Evolutionary conservation across 257 asterid genomes (phyloP), one percentile per base, ranked within the genome.

Genomic region (Capsicum rhomboideum): DNA sequence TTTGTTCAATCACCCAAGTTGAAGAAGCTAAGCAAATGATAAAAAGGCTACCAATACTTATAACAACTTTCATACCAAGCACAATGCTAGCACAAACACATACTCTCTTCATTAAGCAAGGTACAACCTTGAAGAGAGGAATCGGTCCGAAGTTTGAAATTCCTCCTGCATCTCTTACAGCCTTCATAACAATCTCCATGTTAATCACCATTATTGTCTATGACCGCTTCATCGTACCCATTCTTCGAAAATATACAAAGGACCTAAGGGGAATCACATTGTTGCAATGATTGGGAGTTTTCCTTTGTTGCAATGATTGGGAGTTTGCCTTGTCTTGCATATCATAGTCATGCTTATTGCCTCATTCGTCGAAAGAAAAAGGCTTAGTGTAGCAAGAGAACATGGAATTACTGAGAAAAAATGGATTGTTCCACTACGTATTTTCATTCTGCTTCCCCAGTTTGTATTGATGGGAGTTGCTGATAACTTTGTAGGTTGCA

Each of bases 11-110:
- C 29, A 93, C 97, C 10, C 95, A 93, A 90, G 97, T 93, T 0
- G 97, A 93, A 84, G 91, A 92, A 85, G 91, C 97, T 3, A 93
- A 93, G 29, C 97, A 90, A 66, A 93, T 94, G 98, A 20, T 93
- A 2, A 90, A 91, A 83, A 92, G 93, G 98, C 79, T 93, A 59
- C 97, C 98, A n/a, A 87, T 93, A 14, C 87, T 94, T 2, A 21
- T 71, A 6, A 84, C 92, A 78, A 90, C 93, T 7, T 82, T 94
- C 91, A 80, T 92, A 17, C 98, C 97, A 0, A 94, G 97, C 92
- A 84, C 94, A 8, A 83, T 93, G 90, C 31, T 91, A 4, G 90
- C 97, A 0, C 95, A 94, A 20, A 75, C 88, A 11, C 78, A 75
- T 21, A 93, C 98, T 1, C 92, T 94, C 21, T 94, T 94, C 86